Evolutionary conservation across 2,329 filamentous ascomycete genomes (phyloP).

Genomic region (Xylaria sp.): DNA sequence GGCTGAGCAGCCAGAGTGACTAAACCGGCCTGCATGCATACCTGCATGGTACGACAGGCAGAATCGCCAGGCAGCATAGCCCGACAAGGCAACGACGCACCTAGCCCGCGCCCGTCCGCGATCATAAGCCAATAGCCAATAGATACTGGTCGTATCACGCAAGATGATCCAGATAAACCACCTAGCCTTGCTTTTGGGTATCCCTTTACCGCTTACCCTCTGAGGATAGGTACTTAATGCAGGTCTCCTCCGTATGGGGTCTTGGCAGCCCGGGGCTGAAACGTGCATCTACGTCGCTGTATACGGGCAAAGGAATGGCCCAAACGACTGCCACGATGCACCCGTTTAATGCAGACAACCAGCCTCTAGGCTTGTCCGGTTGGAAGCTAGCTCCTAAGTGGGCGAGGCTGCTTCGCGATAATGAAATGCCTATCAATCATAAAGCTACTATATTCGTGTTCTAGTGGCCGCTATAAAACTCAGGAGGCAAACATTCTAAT

Average conservation of each 20-base stretch:
- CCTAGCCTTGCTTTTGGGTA: too few species aligned
- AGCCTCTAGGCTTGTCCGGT: background rate
- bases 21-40: background rate
- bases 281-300: background rate
- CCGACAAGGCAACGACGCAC: slow-evolving; percentile 10
- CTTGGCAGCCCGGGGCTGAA: slow-evolving; percentile 19
- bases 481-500: background rate
- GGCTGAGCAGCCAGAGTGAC: slow-evolving; percentile 4
- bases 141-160: background rate
- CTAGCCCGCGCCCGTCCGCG: background rate
- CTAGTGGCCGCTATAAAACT: background rate
- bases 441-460: background rate
- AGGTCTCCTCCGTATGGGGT: slow-evolving; percentile 2
- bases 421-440: background rate
- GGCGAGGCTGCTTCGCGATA: background rate
- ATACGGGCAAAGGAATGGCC: background rate
- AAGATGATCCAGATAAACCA: background rate
- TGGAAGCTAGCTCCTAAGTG: background rate
- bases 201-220: too few species aligned
- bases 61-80: slow-evolving; percentile 25
- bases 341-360: background rate
- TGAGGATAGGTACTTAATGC: too few species aligned
- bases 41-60: slow-evolving; percentile 11
- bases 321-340: slow-evolving; percentile 5
- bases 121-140: slow-evolving; percentile 15